Conservation (phyloP, 2,329 filamentous ascomycete species). For the Stachybotrys chlorohalonatus region DNA sequence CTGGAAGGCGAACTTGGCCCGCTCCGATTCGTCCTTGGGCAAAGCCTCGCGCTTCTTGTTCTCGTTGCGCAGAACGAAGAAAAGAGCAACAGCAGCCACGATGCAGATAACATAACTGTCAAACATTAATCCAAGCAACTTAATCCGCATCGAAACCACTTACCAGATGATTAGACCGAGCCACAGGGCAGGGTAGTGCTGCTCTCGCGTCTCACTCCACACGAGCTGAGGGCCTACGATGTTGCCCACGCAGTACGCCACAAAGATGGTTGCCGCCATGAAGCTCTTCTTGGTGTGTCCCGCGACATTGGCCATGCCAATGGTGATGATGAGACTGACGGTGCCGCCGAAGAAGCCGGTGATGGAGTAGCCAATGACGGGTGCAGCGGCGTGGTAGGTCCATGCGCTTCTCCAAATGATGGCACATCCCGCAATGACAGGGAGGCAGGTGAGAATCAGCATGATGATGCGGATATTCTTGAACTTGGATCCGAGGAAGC, state of each 20-base stretch:
- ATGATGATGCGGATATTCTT: slow-evolving; percentile 57
- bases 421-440: slow-evolving; percentile 64
- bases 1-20: slow-evolving; percentile 56
- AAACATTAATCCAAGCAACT: not conserved
- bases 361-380: slow-evolving; percentile 62
- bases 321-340: slow-evolving; percentile 46
- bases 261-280: slow-evolving; percentile 65
- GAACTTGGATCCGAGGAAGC: slow-evolving; percentile 51
- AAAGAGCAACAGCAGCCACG: slow-evolving; percentile 43
- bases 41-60: slow-evolving; percentile 43
- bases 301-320: slow-evolving; percentile 58
- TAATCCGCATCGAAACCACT: slow-evolving; percentile 6
- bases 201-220: slow-evolving; percentile 51
- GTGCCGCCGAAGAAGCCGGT: slow-evolving; percentile 67
- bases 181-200: slow-evolving; percentile 67
- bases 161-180: slow-evolving; percentile 54
- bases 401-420: slow-evolving; percentile 65
- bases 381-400: slow-evolving; percentile 55
- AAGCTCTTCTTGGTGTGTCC: slow-evolving; percentile 72
- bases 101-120: slow-evolving; percentile 60
- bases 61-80: slow-evolving; percentile 47
- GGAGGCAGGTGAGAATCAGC: slow-evolving; percentile 57
- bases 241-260: slow-evolving; percentile 67
- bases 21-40: slow-evolving; percentile 46
- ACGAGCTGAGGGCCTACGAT: slow-evolving; percentile 69